phyloP scores from a whole-genome alignment of 106 monocot genomes.

The Ottelia alismoides region DNA sequence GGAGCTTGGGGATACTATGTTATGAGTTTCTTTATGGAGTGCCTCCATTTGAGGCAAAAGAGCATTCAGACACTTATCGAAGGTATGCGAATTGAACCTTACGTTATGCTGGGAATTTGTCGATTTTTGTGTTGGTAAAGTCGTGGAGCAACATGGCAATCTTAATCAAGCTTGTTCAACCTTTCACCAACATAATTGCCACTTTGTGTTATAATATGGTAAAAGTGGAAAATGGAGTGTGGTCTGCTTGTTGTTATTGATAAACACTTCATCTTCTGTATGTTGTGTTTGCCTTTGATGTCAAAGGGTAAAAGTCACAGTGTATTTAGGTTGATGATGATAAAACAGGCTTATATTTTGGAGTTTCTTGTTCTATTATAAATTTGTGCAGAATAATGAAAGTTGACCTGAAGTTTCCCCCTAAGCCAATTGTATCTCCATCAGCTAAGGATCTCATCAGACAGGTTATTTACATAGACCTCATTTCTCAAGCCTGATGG shows the following conservation, averaged over 20 bases:
- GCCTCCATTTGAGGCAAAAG: conserved; percentile 96
- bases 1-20: conserved; percentile 94
- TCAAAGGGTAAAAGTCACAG: too few relatives aligned
- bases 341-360: background rate
- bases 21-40: conserved; percentile 95
- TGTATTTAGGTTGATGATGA: too few relatives aligned
- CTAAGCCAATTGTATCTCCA: conserved; percentile 68
- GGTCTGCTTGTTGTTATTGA: background rate
- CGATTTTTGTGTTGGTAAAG: background rate
- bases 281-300: too few relatives aligned
- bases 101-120: background rate
- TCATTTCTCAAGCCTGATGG: too few relatives aligned
- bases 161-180: background rate
- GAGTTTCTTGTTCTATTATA: background rate
- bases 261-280: background rate
- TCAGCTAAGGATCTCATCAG: conserved; percentile 85
- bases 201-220: background rate
- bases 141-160: background rate
- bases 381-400: conserved; percentile 70
- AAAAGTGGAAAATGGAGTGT: background rate
- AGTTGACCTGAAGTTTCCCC: conserved; percentile 89
- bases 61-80: conserved; percentile 93
- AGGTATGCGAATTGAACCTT: conserved; percentile 31
- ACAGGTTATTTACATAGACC: too few relatives aligned
- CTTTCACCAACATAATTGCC: background rate